Evolutionary conservation across 345 rosid genomes (phyloP).

Genomic region (Populus ilicifolia): DNA sequence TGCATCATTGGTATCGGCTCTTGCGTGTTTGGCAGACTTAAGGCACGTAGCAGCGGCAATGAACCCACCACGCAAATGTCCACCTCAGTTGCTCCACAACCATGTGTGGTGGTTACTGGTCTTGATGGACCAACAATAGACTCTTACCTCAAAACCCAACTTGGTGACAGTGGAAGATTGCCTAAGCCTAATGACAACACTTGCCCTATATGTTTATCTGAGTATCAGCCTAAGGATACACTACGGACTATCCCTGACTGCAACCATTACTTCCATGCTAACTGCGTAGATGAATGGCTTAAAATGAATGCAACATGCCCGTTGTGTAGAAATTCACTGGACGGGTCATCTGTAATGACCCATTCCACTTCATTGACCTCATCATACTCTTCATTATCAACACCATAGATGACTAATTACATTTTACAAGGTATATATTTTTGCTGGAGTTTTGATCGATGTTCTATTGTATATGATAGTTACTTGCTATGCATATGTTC

Average conservation of each 20-base stretch:
- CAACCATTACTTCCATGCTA: constrained; percentile 58
- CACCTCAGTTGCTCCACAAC: neutral
- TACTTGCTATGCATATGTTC: neutral
- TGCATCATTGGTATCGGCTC: constrained; percentile 35
- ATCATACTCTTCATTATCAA: neutral
- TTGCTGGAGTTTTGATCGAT: neutral
- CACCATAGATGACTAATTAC: neutral
- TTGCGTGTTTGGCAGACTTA: constrained; percentile 24
- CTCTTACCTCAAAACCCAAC: constrained; percentile 48
- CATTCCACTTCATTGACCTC: constrained; percentile 3
- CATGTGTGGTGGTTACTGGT: constrained; percentile 10
- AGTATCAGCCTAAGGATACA: constrained; percentile 50
- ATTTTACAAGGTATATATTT: neutral
- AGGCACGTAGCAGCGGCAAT: neutral
- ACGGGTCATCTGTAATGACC: neutral
- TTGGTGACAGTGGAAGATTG: constrained; percentile 50
- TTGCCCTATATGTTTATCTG: constrained; percentile 53
- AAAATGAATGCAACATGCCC: constrained; percentile 53
- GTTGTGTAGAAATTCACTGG: constrained; percentile 51
- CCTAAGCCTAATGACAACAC: constrained; percentile 44
- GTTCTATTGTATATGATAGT: neutral
- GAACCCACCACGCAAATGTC: neutral
- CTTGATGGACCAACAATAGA: constrained; percentile 44
- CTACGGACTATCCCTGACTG: constrained; percentile 53
- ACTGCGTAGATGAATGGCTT: constrained; percentile 63